Base-by-base conservation (phyloP, 164 flowering plant species). In the Malania oleifera region DNA sequence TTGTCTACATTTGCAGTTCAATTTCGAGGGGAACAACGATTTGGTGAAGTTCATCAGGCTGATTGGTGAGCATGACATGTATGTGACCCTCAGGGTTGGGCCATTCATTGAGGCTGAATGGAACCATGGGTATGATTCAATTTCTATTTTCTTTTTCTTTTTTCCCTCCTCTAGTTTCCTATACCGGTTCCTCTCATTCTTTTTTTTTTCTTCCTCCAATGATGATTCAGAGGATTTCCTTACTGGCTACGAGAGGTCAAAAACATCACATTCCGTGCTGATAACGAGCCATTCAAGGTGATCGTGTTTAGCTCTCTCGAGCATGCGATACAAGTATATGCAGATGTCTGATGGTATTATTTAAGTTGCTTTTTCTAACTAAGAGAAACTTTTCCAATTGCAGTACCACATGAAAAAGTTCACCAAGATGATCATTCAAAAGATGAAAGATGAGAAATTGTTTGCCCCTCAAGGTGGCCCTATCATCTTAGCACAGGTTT, bases 181-280 rank as follows among this genome's bases (percentile, higher is more conserved):
- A 4, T 44, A 3, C 51, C 29, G n/a, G n/a, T 25, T 12, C 10
- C 50, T 0, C 0, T 29, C 25, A 29, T 14, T 28, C 22, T 40
- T 26, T 18, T 34, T 26, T 18, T 51, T 23, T 20, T 56, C 26
- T 50, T 3, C 7, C 25, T n/a, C 27, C 13, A 26, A 35, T 24
- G 23, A 5, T 44, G 12, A 44, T 48, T 31, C 75, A 86, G 96
- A 56, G 97, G 95, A 41, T 80, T 87, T 43, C 96, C 97, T 23
- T 80, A 67, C 52, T 89, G 98, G 96, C 26, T 89, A 13, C 78
- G 76, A 73, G 95, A 84, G 56, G 82, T 82, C 20, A 59, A 64
- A 0, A 56, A 69, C 70, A 84, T 90, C 54, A 80, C 69, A 2
- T 87, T 83, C 71, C 82, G 96, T 5, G 52, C 86, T 0, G 71